phyloP scores from a whole-genome alignment of 2,329 filamentous ascomycete species.

The Aspergillus nomiae region DNA sequence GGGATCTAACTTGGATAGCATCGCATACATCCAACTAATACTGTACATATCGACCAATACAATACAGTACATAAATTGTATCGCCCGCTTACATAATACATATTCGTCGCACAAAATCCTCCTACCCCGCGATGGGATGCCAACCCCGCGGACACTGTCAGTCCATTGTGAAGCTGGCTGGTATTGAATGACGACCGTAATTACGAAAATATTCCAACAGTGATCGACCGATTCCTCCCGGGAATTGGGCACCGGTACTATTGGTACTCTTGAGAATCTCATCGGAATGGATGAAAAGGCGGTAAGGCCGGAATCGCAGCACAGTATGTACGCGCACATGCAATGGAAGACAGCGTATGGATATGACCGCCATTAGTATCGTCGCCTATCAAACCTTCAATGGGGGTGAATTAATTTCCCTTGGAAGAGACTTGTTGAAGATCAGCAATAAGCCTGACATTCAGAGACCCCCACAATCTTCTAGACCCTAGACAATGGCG shows the following conservation, averaged over 20 bases:
- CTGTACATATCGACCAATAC: background rate
- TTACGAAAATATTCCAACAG: background rate
- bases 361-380: background rate
- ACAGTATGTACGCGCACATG: background rate
- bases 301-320: background rate
- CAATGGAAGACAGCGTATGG: background rate
- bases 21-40: no score
- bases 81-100: background rate
- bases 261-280: background rate
- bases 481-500: background rate
- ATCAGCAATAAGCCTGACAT: background rate
- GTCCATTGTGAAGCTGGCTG: background rate
- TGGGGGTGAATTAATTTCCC: background rate
- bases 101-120: background rate
- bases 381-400: background rate
- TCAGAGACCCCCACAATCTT: background rate
- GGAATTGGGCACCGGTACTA: background rate
- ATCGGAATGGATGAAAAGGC: background rate
- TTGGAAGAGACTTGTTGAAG: background rate
- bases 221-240: background rate
- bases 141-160: conserved; percentile 1
- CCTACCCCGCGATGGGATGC: background rate
- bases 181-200: background rate
- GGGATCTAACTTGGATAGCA: no score
- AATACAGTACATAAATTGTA: background rate